Base-by-base conservation (phyloP, 306 rosid species). In the Adenanthera pavonina region DNA sequence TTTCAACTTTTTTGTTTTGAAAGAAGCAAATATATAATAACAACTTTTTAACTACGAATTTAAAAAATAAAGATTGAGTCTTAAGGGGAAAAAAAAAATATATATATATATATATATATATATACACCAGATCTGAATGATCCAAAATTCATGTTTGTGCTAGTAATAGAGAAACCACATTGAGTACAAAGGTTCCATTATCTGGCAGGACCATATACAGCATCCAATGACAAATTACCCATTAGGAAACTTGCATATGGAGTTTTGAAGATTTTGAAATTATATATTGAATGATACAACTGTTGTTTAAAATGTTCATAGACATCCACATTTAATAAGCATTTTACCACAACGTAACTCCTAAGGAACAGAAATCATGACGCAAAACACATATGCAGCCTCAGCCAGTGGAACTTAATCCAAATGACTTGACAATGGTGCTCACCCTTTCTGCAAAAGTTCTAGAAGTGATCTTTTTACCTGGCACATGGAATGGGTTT, bases 351-450 rank as follows among this genome's bases (percentile, higher is more conserved):
- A 20, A 53, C 12, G 20, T 72, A 73, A 73, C 35, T 56, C 40
- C 71, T 3, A 69, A 17, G 75, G 69, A 79, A 52, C 5, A 70
- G 33, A 6, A 34, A 53, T 53, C 6, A 69, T 46, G 52, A 33
- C 60, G 62, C 51, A 62, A 60, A 8, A 74, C 77, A 67, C 17
- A 66, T 59, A 65, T 16, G 19, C 49, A 72, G 38, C 76, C 69
- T 92, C 91, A 92, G 59, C 81, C 90, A 17, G 90, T 88, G 9
- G 97, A 86, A 84, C 88, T 90, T 64, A 84, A 81, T 69, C 99
- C 97, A 77, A 93, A 95, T 6, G 99, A 93, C 94, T 91, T 93
- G 77, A 95, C 99, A 41, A 95, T 91, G 76, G 90, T 88, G 90
- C 94, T 93, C 79, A 92, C 98, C 77, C 95, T 90, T 75, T 95